phyloP scores from a whole-genome alignment of 495 filamentous ascomycete genomes.

The Penicillium angulare region DNA sequence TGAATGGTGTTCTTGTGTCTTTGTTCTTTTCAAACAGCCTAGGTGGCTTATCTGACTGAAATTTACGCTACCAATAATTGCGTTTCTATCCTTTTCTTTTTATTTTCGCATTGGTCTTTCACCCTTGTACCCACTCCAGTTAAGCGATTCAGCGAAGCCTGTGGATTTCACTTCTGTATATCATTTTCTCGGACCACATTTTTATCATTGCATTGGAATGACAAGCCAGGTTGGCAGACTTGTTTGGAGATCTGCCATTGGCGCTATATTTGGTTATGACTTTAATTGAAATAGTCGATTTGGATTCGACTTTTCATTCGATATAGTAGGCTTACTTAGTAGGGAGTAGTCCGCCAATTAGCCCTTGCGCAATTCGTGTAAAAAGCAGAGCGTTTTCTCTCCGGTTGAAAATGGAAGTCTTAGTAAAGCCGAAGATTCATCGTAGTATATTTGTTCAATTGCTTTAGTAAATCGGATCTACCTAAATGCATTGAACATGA shows the following conservation, averaged over 20 bases:
- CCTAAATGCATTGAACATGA: conserved; percentile 15
- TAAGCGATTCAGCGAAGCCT: conserved; percentile 21
- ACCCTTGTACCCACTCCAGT: neutral
- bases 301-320: no score
- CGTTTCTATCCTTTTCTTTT: conserved; percentile 6
- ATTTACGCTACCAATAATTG: conserved; percentile 16
- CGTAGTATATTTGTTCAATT: conserved; percentile 18
- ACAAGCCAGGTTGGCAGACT: neutral
- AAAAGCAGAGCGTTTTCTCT: no score
- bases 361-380: no score
- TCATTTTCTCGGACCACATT: conserved; percentile 7
- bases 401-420: no score
- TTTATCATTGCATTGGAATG: neutral
- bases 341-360: no score
- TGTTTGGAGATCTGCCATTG: neutral
- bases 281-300: no score
- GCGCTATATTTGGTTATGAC: neutral
- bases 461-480: conserved; percentile 22
- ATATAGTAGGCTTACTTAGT: no score
- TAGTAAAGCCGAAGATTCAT: no score
- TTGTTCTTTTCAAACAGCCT: conserved; percentile 5
- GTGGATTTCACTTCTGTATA: conserved; percentile 20
- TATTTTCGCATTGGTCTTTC: neutral
- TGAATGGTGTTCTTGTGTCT: conserved; percentile 13
- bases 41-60: conserved; percentile 19